Percentiles rank a stretch among this genome's conserved stretches.
Evolutionary conservation across 192 early-diverging fungal genomes (phyloP).

Genomic region (Coemansia sp.): DNA sequence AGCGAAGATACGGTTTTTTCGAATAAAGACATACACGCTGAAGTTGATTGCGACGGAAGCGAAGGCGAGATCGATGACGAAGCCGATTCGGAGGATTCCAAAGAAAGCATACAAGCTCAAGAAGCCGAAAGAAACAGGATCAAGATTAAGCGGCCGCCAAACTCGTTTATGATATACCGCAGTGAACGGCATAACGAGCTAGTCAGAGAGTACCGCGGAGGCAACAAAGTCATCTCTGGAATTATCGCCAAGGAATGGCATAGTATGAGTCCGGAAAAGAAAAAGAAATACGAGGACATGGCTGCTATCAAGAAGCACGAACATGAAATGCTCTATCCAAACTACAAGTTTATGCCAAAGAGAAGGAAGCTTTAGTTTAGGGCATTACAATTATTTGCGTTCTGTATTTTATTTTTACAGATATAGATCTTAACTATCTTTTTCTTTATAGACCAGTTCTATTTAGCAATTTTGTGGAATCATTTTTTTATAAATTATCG

Average conservation of each 20-base stretch:
- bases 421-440: neutral
- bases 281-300: constrained; percentile 39
- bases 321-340: constrained; percentile 51
- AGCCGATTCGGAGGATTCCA: constrained; percentile 4
- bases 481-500: no score
- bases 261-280: constrained; percentile 25
- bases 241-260: constrained; percentile 53
- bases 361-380: constrained; percentile 21
- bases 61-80: constrained; percentile 5
- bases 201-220: constrained; percentile 44
- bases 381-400: neutral
- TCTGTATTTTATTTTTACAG: neutral
- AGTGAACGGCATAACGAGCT: constrained; percentile 49
- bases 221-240: constrained; percentile 52
- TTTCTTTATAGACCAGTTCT: neutral
- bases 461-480: no score
- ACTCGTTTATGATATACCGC: constrained; percentile 55
- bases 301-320: constrained; percentile 50
- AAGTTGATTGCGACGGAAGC: constrained; percentile 1
- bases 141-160: constrained; percentile 53
- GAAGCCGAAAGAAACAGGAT: constrained; percentile 41
- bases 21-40: constrained; percentile 10
- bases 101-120: constrained; percentile 7
- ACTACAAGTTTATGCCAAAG: constrained; percentile 55
- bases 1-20: neutral